These are phyloP conservation scores for Capsicum baccatum DNA, from an alignment of 257 asterid genomes.

Conservation along the genomic window DNA sequence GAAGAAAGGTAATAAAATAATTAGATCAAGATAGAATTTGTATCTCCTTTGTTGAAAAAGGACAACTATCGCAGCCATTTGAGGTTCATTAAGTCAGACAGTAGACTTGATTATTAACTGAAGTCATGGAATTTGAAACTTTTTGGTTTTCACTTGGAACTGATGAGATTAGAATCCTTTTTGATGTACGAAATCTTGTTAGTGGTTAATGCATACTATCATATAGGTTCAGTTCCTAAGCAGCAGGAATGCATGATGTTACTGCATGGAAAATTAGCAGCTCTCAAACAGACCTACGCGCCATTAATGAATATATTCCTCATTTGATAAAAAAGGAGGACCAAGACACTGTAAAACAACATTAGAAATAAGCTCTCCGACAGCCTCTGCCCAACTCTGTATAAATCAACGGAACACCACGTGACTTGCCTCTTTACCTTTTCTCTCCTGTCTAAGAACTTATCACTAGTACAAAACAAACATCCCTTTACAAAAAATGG, in stretches of 20 bases:
- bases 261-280: conserved; percentile 7
- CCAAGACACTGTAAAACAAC: not conserved
- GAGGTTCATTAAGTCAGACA: not conserved
- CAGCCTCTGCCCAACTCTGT: not conserved
- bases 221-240: not conserved
- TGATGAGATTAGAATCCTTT: not conserved
- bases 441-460: not conserved
- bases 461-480: not conserved
- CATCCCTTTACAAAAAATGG: not conserved
- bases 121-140: not conserved
- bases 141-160: not conserved
- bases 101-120: not conserved
- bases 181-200: not conserved
- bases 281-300: not conserved
- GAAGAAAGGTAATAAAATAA: not conserved
- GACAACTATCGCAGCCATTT: not conserved
- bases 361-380: not conserved
- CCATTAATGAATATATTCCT: too few relatives aligned
- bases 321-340: too few relatives aligned
- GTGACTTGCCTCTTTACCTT: not conserved
- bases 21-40: not conserved
- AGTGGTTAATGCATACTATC: not conserved
- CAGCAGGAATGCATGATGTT: not conserved
- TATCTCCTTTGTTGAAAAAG: not conserved
- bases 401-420: not conserved